Evolutionary conservation across 768 basidiomycete species (phyloP).

Genomic region (Tricholoma saponaceum): DNA sequence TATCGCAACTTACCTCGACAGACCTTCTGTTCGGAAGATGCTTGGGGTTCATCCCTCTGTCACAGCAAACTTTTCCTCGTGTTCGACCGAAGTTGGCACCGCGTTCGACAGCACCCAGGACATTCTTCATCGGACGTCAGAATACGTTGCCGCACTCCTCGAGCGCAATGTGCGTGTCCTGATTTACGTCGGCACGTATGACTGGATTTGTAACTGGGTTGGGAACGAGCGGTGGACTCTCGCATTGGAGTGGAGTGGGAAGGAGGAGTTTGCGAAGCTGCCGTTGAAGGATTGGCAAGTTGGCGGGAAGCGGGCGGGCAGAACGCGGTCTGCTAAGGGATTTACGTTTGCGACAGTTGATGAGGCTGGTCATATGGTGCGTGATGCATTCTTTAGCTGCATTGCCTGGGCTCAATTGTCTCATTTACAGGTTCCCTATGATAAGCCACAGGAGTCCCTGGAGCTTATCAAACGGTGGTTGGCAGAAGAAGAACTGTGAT

Average conservation of each 20-base stretch:
- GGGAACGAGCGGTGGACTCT: constrained; percentile 63
- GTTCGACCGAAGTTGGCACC: constrained; percentile 42
- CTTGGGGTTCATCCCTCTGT: constrained; percentile 49
- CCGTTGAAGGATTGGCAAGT: constrained; percentile 52
- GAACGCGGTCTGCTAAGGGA: constrained; percentile 48
- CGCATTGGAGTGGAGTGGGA: constrained; percentile 56
- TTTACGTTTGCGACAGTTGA: constrained; percentile 56
- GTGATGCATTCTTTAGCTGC: constrained; percentile 1
- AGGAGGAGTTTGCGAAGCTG: constrained; percentile 39
- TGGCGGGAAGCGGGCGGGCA: constrained; percentile 49
- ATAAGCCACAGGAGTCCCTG: constrained; percentile 52
- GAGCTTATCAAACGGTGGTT: constrained; percentile 44
- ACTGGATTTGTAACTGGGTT: constrained; percentile 60
- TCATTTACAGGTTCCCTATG: constrained; percentile 46
- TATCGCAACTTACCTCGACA: constrained; percentile 58
- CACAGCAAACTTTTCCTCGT: constrained; percentile 47
- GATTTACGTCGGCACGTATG: constrained; percentile 52
- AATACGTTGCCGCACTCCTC: constrained; percentile 50
- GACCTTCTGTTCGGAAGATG: constrained; percentile 42
- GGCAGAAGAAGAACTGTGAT: constrained; percentile 18
- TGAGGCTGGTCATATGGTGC: constrained; percentile 66
- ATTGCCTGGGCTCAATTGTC: neutral
- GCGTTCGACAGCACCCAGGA: constrained; percentile 53
- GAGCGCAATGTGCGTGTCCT: constrained; percentile 49
- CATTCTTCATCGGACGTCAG: constrained; percentile 43